Base-by-base conservation (phyloP, 2,329 filamentous ascomycete species). In the Bipolaris victoriae region DNA sequence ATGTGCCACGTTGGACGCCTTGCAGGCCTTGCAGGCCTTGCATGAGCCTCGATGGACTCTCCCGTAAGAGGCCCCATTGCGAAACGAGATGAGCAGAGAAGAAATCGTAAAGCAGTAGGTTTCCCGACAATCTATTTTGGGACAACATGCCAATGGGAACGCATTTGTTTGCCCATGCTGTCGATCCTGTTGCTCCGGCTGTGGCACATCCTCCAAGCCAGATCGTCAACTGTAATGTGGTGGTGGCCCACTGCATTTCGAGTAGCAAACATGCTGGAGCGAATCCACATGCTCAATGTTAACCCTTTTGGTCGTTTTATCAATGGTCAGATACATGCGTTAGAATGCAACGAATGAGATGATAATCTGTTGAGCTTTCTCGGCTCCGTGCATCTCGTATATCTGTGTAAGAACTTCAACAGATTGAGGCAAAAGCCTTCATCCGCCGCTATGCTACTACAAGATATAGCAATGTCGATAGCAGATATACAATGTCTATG, bases 1-100 rank as follows among this genome's bases (percentile, higher is more conserved):
- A 44, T 49, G 35, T 44, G 48, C 48, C 53, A 46, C 41, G 33
- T 45, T 52, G 49, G 48, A 56, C 40, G 53, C 53, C 53, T 55
- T 55, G 47, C 46, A 51, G 52, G 53, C 53, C 48, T 55, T 55
- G 47, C 46, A 51, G 52, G 49, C 52, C 52, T 55, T 49, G 49
- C 47, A 31, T 40, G n/a, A 44, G 39, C 33, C 31, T 55, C 47
- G 18, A 45, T 20, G 47, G 49, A 18, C 39, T 45, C 29, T 49
- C 18, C 47, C 39, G 47, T 26, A 20, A 55, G 39, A 45, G 20
- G 40, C 43, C 22, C 13, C 35, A 39, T 37, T 22, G 41, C 11
- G 26, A 16, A 33, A 39, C 15, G 39, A 7, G 40, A 10, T n/a
- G 31, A 33, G 7, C 26, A 18, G 15, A 31, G 20, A 31, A 45